Conservation (phyloP, 2,329 filamentous ascomycete genomes). For the Diatrype stigma region DNA sequence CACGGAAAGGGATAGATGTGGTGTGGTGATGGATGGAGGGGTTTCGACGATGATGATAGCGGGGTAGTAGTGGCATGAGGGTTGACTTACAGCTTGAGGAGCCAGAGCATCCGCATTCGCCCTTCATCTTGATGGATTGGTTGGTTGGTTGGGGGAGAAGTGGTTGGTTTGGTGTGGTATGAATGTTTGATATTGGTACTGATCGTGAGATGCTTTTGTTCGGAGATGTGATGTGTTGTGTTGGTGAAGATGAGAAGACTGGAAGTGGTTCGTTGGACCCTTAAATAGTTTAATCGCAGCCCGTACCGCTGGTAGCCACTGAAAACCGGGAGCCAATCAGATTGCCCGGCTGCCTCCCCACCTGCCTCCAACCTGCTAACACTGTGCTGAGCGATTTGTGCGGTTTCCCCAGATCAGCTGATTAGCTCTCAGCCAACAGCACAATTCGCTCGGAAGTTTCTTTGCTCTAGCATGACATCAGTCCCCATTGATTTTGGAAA, state of each 20-base stretch:
- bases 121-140: slow-evolving; percentile 30
- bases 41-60: neutral
- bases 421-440: neutral
- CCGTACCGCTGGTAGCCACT: neutral
- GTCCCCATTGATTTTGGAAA: neutral
- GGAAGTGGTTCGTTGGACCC: neutral
- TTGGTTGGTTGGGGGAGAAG: neutral
- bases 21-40: neutral
- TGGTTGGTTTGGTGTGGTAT: neutral
- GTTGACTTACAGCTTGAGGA: slow-evolving; percentile 28
- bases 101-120: slow-evolving; percentile 34
- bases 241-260: neutral
- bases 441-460: neutral
- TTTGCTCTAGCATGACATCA: neutral
- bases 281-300: neutral
- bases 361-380: too few relatives aligned
- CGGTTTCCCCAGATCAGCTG: neutral
- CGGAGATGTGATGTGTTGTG: neutral
- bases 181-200: neutral
- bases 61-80: slow-evolving; percentile 13
- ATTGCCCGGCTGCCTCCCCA: neutral
- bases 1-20: slow-evolving; percentile 1
- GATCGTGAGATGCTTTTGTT: neutral
- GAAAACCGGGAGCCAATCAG: neutral
- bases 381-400: neutral